Percentiles rank a stretch among this genome's conserved stretches.
These are phyloP conservation scores for Pseudonectria buxi DNA, from an alignment of 2,329 filamentous ascomycete genomes.

Conservation along the genomic window DNA sequence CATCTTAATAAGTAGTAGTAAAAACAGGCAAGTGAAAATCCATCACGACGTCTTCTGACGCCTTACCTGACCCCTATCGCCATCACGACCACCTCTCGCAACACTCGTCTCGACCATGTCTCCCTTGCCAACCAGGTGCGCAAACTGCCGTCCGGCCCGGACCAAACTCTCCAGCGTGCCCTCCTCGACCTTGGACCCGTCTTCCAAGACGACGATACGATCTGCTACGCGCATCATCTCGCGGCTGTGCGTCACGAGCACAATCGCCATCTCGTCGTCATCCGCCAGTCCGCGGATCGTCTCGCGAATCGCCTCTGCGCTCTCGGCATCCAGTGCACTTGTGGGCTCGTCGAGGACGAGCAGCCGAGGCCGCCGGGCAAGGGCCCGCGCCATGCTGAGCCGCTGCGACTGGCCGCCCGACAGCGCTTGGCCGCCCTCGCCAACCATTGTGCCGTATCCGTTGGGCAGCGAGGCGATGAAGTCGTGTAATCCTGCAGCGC, in stretches of 20 bases:
- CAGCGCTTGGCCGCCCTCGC: slow-evolving; percentile 66
- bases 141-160: slow-evolving; percentile 36
- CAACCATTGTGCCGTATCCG: slow-evolving; percentile 58
- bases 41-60: too few species aligned
- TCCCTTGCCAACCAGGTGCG: slow-evolving; percentile 37
- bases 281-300: slow-evolving; percentile 52
- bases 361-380: slow-evolving; percentile 63
- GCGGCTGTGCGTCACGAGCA: slow-evolving; percentile 73
- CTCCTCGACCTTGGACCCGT: slow-evolving; percentile 57
- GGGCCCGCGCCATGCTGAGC: slow-evolving; percentile 71
- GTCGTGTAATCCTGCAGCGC: slow-evolving; percentile 61
- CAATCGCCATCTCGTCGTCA: slow-evolving; percentile 51
- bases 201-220: slow-evolving; percentile 65
- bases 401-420: slow-evolving; percentile 81
- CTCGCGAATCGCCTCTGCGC: slow-evolving; percentile 55
- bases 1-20: too few species aligned
- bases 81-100: slow-evolving; percentile 11
- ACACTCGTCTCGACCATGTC: slow-evolving; percentile 5
- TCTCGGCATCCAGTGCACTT: slow-evolving; percentile 66
- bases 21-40: too few species aligned
- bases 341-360: slow-evolving; percentile 86
- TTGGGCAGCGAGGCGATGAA: slow-evolving; percentile 66
- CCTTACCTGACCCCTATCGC: too few species aligned
- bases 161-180: slow-evolving; percentile 60
- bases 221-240: slow-evolving; percentile 85